A percentile compares a stretch with the other conserved stretches of the same genome.
These are phyloP conservation scores for Lactarius sanguifluus DNA, from an alignment of 768 basidiomycete species.

Conservation along the genomic window DNA sequence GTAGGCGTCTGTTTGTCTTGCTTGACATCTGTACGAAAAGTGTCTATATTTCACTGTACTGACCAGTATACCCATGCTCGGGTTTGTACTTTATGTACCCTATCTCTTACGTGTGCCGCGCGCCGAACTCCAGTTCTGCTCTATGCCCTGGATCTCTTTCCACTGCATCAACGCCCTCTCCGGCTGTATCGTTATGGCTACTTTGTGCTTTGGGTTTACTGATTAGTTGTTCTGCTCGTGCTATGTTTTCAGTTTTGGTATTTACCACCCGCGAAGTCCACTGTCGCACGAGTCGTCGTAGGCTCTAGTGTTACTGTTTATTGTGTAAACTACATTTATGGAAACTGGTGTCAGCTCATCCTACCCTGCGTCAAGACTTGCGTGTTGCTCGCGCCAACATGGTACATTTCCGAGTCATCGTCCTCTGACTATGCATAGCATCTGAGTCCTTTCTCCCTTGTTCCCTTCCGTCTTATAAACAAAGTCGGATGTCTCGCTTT, in stretches of 20 bases:
- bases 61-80: neutral
- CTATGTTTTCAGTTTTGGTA: neutral
- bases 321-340: neutral
- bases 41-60: neutral
- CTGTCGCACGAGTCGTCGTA: neutral
- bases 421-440: too few species aligned
- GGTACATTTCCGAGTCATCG: too few species aligned
- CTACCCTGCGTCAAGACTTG: too few species aligned
- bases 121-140: neutral
- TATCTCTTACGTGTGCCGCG: neutral
- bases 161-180: neutral
- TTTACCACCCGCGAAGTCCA: neutral
- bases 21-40: neutral
- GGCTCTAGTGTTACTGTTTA: neutral
- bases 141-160: neutral
- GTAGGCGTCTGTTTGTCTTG: neutral
- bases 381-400: too few species aligned
- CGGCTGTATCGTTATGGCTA: slow-evolving; percentile 10
- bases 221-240: slow-evolving; percentile 4
- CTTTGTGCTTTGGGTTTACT: neutral
- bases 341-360: neutral
- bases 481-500: too few species aligned
- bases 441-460: too few species aligned
- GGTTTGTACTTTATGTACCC: neutral
- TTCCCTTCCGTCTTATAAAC: too few species aligned